Evolutionary conservation across 2,329 filamentous ascomycete genomes (phyloP), one percentile per base, ranked within the genome.

Genomic region (Hymenoscyphus fructigenus): DNA sequence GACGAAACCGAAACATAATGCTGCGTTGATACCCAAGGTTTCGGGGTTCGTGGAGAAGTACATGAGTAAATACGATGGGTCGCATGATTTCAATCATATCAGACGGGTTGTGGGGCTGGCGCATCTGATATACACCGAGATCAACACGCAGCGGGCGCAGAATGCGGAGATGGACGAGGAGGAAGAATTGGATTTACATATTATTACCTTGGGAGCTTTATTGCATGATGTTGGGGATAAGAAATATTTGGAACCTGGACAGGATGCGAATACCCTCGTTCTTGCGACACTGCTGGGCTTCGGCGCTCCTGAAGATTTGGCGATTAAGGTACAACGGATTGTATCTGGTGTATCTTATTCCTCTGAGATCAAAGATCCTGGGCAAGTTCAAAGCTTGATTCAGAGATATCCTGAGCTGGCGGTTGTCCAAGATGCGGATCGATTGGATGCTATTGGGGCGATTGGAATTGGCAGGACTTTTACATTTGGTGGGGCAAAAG

Each of bases 401-500:
- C 76, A 76, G 9, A 76, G 79, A 38, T 82, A 91, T 75, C 92
- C 91, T 0, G 92, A 96, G 77, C 80, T 96, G 36, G 93, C 87
- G 0, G 85, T 97, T 60, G 93, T 98, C 47, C 94, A 97, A 79
- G 94, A 98, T 77, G 93, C 94, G 2, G 94, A 98, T 80, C 84
- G 94, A 10, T 81, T 98, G n/a, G 94, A 98, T 79, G 92, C 94
- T 4, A 89, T 98, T 65, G 94, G 94, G 0, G 92, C 91, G 0
- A 85, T 97, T 34, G 94, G 94, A 0, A 88, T 97, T 64, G 93
- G 86, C 1, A 82, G 94, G 55, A 86, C 86, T 44, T 94, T 96
- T 75, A 88, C 90, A 0, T 97, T 88, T 76, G 87, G 90, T 0
- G 93, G 90, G 0, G 89, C 88, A 12, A 87, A 85, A 76, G 76